Evolutionary conservation across 208 protist genomes (phyloP).

Genomic region (Jaenimonas drosophilae): DNA sequence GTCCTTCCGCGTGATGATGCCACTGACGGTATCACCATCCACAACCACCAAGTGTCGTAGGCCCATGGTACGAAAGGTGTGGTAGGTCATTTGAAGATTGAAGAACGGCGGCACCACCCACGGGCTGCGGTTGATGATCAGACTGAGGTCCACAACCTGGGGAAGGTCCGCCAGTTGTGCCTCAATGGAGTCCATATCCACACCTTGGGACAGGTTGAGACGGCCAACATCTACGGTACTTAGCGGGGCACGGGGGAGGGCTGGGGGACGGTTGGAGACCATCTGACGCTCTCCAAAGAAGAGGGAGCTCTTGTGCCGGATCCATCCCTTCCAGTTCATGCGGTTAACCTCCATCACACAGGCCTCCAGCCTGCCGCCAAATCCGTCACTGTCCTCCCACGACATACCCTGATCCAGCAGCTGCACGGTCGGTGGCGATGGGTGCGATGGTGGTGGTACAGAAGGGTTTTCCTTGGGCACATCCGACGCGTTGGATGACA

Average conservation of each 20-base stretch:
- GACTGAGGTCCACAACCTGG: conserved; percentile 48
- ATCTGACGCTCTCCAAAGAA: conserved; percentile 34
- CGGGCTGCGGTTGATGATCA: conserved; percentile 85
- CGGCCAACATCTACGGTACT: not conserved
- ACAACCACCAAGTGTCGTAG: conserved; percentile 91
- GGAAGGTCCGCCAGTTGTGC: conserved; percentile 19
- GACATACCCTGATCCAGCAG: too few species aligned
- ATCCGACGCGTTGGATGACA: not conserved
- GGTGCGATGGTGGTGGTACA: too few species aligned
- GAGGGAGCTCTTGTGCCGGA: conserved; percentile 53
- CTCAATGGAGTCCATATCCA: not conserved
- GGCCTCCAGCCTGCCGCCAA: conserved; percentile 29
- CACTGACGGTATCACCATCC: conserved; percentile 65
- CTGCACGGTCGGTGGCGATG: too few species aligned
- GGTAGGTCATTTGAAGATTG: conserved; percentile 79
- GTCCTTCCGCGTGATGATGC: conserved; percentile 92
- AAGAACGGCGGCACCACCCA: conserved; percentile 83
- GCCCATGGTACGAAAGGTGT: conserved; percentile 88
- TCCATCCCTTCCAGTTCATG: conserved; percentile 73
- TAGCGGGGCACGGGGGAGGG: not conserved
- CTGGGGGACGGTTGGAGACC: not conserved
- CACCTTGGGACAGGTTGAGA: too few species aligned
- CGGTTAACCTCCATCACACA: conserved; percentile 29
- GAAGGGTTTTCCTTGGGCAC: conserved; percentile 1
- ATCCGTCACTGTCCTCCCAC: conserved; percentile 38